Evolutionary conservation across 257 asterid genomes (phyloP).

Genomic region (Lavandula angustifolia): DNA sequence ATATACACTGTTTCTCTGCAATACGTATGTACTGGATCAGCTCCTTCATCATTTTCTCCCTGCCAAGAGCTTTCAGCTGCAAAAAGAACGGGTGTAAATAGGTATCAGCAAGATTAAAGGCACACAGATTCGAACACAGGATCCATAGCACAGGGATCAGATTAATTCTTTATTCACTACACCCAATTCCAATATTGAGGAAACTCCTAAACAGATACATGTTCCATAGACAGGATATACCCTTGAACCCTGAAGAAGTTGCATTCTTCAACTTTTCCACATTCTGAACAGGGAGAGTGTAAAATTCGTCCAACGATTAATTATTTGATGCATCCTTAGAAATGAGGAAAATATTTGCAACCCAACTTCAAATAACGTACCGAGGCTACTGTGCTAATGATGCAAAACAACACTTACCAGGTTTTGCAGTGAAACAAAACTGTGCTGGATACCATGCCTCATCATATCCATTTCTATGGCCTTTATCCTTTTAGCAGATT

Average conservation of each 20-base stretch:
- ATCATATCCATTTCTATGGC: slow-evolving; percentile 86
- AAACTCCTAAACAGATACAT: slow-evolving; percentile 6
- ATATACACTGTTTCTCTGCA: slow-evolving; percentile 57
- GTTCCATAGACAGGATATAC: background rate
- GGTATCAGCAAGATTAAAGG: slow-evolving; percentile 21
- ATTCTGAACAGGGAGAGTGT: background rate
- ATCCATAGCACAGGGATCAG: slow-evolving; percentile 15
- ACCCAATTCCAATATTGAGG: background rate
- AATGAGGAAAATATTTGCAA: background rate
- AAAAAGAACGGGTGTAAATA: slow-evolving; percentile 34
- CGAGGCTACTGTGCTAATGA: slow-evolving; percentile 22
- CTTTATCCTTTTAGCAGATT: slow-evolving; percentile 64
- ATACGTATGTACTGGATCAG: slow-evolving; percentile 50
- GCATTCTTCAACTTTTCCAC: background rate
- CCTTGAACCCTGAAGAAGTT: background rate
- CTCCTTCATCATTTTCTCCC: slow-evolving; percentile 71
- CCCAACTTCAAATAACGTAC: background rate
- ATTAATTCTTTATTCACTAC: slow-evolving; percentile 11
- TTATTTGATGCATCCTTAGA: slow-evolving; percentile 2
- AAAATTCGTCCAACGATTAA: background rate
- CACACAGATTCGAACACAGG: slow-evolving; percentile 6
- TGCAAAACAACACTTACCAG: slow-evolving; percentile 51
- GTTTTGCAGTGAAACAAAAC: slow-evolving; percentile 58
- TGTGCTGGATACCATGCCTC: slow-evolving; percentile 75
- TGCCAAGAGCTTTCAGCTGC: slow-evolving; percentile 81